Percentiles rank a stretch among this genome's conserved stretches.
Evolutionary conservation across 108 stramenopile genomes (phyloP).

Genomic region (Skeletonema marinoi): DNA sequence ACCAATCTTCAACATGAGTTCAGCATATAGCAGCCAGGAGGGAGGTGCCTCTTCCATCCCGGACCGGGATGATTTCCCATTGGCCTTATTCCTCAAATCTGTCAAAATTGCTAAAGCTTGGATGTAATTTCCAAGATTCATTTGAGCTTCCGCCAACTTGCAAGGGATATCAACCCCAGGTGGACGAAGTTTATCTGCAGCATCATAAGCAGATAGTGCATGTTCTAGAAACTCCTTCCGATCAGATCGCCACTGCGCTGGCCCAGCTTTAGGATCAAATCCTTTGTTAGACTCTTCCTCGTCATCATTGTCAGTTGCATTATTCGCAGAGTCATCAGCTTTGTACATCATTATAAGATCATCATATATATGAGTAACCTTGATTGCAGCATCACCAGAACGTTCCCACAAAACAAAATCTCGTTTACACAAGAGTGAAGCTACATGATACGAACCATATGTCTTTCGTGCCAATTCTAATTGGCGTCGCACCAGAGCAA

Average conservation of each 20-base stretch:
- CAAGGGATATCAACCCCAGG: slow-evolving; percentile 81
- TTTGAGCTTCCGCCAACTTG: slow-evolving; percentile 72
- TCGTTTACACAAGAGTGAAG: slow-evolving; percentile 79
- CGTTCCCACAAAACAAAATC: slow-evolving; percentile 83
- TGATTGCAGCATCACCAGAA: slow-evolving; percentile 74
- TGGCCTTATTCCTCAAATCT: slow-evolving; percentile 62
- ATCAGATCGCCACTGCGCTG: slow-evolving; percentile 18
- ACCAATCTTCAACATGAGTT: slow-evolving; percentile 84
- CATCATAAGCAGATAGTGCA: slow-evolving; percentile 67
- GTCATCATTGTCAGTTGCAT: neutral
- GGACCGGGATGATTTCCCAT: slow-evolving; percentile 15
- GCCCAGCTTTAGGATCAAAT: slow-evolving; percentile 23
- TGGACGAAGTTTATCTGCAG: slow-evolving; percentile 77
- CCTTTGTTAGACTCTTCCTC: slow-evolving; percentile 19
- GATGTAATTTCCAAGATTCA: slow-evolving; percentile 69
- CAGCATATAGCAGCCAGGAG: slow-evolving; percentile 82
- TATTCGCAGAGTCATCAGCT: slow-evolving; percentile 3
- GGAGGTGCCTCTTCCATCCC: slow-evolving; percentile 69
- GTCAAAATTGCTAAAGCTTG: slow-evolving; percentile 81
- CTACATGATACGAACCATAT: slow-evolving; percentile 82
- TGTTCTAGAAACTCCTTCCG: slow-evolving; percentile 63
- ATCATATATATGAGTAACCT: slow-evolving; percentile 60
- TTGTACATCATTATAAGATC: slow-evolving; percentile 12
- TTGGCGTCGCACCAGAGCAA: slow-evolving; percentile 29
- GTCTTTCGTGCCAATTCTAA: slow-evolving; percentile 77